A percentile compares a stretch with the other conserved stretches of the same genome.
Conservation (phyloP, 305 asterid species). For the Fraxinus angustifolia region DNA sequence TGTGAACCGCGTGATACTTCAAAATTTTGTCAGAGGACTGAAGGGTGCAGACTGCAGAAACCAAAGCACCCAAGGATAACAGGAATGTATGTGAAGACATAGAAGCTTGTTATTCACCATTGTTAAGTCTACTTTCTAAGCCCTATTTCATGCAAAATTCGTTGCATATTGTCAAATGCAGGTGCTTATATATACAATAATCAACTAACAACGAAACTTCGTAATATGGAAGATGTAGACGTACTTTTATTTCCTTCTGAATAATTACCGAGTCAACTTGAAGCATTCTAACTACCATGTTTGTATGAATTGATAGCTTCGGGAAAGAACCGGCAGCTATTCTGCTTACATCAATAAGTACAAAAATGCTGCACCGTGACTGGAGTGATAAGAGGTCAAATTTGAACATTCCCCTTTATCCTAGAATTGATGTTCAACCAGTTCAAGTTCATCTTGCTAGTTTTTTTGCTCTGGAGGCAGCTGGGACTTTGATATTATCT, state of each 20-base stretch:
- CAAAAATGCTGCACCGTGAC: slow-evolving; percentile 14
- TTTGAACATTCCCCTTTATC: slow-evolving; percentile 21
- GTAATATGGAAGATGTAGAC: neutral
- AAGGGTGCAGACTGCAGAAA: neutral
- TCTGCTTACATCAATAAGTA: slow-evolving; percentile 63
- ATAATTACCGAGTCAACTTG: neutral
- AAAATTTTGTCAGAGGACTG: neutral
- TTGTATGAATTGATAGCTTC: slow-evolving; percentile 60
- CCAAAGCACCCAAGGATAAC: neutral
- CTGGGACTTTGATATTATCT: slow-evolving; percentile 30
- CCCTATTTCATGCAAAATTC: neutral
- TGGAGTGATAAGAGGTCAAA: slow-evolving; percentile 16
- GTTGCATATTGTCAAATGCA: neutral
- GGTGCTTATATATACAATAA: neutral
- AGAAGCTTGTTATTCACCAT: neutral
- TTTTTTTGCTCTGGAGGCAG: slow-evolving; percentile 34
- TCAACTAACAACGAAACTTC: neutral
- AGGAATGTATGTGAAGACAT: neutral
- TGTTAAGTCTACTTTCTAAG: neutral
- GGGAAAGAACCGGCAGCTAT: slow-evolving; percentile 84
- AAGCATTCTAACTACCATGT: slow-evolving; percentile 16
- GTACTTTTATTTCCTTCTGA: neutral
- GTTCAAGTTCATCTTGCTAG: slow-evolving; percentile 33
- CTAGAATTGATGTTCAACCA: slow-evolving; percentile 20
- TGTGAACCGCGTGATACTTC: neutral